Evolutionary conservation across 345 rosid species (phyloP), one percentile per base, ranked within the genome.

Genomic region (Salix purpurea): DNA sequence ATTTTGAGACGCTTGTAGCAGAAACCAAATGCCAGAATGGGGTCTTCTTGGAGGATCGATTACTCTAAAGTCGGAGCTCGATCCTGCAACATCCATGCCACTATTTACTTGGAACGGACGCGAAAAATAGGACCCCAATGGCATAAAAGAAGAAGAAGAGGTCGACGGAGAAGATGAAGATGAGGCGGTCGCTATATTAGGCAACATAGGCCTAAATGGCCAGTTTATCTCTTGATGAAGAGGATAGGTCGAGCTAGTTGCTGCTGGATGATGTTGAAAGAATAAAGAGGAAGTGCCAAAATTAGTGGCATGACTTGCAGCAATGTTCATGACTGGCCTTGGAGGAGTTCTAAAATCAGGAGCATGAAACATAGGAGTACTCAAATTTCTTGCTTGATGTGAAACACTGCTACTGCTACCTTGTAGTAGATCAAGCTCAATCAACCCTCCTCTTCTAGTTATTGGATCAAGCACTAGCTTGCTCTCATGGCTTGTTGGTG

Each of bases 21-120:
- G 84, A 78, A 96, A 96, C 99, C 99, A 96, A 84, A 96, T 78
- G 77, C 99, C 97, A 13, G 99, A 87, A 88, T 88, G 86, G 52
- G 92, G 89, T 82, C 99, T 84, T 60, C 90, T 83, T 0, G 98
- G 91, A 78, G 98, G 93, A 84, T 91, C 94, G 72, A 92, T 84
- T 76, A 94, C 85, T 84, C 92, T 75, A 70, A 92, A 83, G 77
- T 89, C 91, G 1, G 89, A 83, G 84, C 91, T 89, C 39, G 95
- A 88, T 58, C 94, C 95, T 23, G 90, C 87, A 52, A 79, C 82
- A 69, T 87, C 92, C 52, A 78, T 73, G 74, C 84, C 88, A 24
- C 83, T 52, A 42, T 85, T 91, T 30, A 86, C 77, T 36, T 88
- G 91, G 76, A 86, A 88, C 24, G 87, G 93, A 37, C 89, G 88